These are phyloP conservation scores for Stromatinia cepivora DNA, from an alignment of 2,329 filamentous ascomycete species.

Conservation along the genomic window DNA sequence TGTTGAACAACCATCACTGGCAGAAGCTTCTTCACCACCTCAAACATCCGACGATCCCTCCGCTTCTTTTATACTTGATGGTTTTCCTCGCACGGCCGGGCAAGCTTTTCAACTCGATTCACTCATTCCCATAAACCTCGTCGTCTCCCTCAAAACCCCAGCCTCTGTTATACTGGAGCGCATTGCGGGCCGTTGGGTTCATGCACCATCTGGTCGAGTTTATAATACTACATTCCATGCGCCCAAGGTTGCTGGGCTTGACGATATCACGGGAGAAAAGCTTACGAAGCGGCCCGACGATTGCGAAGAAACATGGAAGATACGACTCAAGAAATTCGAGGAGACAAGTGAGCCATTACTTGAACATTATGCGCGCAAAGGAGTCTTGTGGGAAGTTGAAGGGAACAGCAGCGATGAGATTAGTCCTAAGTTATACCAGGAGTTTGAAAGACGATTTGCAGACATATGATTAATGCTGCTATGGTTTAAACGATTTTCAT, in stretches of 20 bases:
- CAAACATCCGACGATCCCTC: slow-evolving; percentile 66
- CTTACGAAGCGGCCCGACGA: slow-evolving; percentile 84
- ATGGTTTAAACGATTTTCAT: not conserved
- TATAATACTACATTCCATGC: slow-evolving; percentile 95
- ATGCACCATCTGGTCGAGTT: slow-evolving; percentile 84
- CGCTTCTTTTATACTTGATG: slow-evolving; percentile 92
- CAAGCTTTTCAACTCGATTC: slow-evolving; percentile 78
- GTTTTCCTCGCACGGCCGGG: slow-evolving; percentile 83
- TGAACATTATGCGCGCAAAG: slow-evolving; percentile 83
- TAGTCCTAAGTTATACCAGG: slow-evolving; percentile 78
- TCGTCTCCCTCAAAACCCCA: slow-evolving; percentile 83
- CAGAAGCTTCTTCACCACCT: slow-evolving; percentile 43
- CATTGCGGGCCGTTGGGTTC: slow-evolving; percentile 90
- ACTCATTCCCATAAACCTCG: slow-evolving; percentile 92
- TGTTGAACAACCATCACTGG: slow-evolving; percentile 39
- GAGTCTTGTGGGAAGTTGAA: slow-evolving; percentile 81
- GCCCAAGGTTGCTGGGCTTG: slow-evolving; percentile 74
- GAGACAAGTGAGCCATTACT: slow-evolving; percentile 83
- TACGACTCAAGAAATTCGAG: slow-evolving; percentile 78
- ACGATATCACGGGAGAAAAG: slow-evolving; percentile 88
- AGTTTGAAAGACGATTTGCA: slow-evolving; percentile 77
- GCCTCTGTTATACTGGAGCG: slow-evolving; percentile 83
- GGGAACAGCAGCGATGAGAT: slow-evolving; percentile 95
- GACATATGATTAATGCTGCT: not conserved
- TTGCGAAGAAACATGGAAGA: slow-evolving; percentile 79